Percentiles rank a stretch among this genome's conserved stretches.
These are phyloP conservation scores for Pycnococcus provasolii DNA, from an alignment of 139 green algal genomes.

Conservation along the genomic window DNA sequence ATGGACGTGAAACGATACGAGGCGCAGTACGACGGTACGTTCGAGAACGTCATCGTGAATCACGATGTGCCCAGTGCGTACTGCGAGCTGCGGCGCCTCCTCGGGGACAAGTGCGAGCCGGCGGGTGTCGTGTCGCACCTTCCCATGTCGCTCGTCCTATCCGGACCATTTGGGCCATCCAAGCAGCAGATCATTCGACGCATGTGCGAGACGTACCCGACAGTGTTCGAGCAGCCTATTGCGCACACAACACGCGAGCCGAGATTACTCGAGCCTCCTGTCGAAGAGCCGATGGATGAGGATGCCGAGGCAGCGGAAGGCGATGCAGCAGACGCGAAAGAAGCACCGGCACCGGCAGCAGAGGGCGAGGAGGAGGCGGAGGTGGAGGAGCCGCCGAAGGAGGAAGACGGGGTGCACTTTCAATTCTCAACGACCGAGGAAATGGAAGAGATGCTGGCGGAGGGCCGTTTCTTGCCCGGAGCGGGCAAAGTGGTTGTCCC, in stretches of 20 bases:
- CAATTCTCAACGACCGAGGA: neutral
- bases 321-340: too few relatives aligned
- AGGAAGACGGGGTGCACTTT: conserved; percentile 14
- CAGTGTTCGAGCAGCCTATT: conserved; percentile 54
- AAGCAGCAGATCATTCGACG: conserved; percentile 35
- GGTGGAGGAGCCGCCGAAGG: neutral
- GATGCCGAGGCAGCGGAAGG: neutral
- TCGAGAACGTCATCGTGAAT: neutral
- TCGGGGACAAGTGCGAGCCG: too few relatives aligned
- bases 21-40: conserved; percentile 1
- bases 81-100: too few relatives aligned
- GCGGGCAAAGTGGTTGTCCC: too few relatives aligned
- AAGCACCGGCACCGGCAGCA: too few relatives aligned
- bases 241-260: conserved; percentile 36
- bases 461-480: neutral
- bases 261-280: too few relatives aligned
- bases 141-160: conserved; percentile 49
- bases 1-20: neutral
- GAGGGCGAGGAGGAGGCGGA: neutral
- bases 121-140: neutral
- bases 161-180: conserved; percentile 18
- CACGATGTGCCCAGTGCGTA: neutral
- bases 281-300: too few relatives aligned
- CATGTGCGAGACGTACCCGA: conserved; percentile 57
- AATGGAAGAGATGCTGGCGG: neutral